Conservation (phyloP, 139 green algal genomes). For the Bryopsis sp. region DNA sequence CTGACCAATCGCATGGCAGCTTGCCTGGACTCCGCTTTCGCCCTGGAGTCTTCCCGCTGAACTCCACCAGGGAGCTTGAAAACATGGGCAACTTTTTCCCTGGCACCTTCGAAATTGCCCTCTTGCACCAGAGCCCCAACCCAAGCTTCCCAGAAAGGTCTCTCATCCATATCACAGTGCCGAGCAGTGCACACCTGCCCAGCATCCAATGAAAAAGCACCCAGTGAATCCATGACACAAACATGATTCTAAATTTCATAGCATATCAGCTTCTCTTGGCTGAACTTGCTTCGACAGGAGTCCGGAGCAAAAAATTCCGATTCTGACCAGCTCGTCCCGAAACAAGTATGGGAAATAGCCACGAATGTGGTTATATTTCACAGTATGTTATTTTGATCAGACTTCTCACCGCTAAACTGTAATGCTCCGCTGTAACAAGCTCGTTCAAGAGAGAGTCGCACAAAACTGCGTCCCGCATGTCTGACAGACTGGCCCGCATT, state of each 20-base stretch:
- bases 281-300: no score
- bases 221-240: no score
- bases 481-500: conserved; percentile 1
- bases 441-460: conserved; percentile 4
- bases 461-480: background rate
- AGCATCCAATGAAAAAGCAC: no score
- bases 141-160: conserved; percentile 16
- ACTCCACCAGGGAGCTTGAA: background rate
- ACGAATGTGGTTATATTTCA: no score
- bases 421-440: conserved; percentile 13
- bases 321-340: no score
- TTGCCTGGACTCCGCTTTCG: background rate
- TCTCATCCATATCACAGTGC: conserved; percentile 6
- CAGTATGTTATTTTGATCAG: no score
- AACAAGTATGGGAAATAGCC: no score
- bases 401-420: background rate
- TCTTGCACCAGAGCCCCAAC: conserved; percentile 3
- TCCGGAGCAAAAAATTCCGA: no score
- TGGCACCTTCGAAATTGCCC: conserved; percentile 9
- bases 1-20: conserved; percentile 7
- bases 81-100: conserved; percentile 8
- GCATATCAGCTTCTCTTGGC: no score
- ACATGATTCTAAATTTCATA: no score
- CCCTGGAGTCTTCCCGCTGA: background rate
- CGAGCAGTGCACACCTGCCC: background rate